Conservation (phyloP, 345 rosid genomes). For the Pugionium dolabratum region DNA sequence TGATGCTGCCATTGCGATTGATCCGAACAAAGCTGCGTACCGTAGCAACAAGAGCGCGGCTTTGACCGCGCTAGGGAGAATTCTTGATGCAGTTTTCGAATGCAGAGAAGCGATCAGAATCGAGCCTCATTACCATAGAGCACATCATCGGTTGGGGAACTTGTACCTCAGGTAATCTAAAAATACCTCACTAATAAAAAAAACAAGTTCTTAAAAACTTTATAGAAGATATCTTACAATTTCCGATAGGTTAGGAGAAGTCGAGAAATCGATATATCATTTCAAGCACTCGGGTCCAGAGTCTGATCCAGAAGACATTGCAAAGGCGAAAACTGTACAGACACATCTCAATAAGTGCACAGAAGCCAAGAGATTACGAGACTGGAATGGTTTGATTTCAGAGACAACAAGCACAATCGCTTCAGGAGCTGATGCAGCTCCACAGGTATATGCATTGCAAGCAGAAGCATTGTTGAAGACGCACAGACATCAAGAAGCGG, state of each 20-base stretch:
- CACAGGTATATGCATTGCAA: conserved; percentile 85
- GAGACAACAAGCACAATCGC: conserved; percentile 59
- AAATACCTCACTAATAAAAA: not conserved
- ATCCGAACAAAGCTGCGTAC: conserved; percentile 82
- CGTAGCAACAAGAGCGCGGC: conserved; percentile 96
- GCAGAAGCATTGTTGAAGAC: conserved; percentile 85
- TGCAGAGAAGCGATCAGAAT: conserved; percentile 89
- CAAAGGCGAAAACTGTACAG: conserved; percentile 65
- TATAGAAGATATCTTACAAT: not conserved
- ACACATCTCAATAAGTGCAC: conserved; percentile 62
- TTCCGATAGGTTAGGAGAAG: conserved; percentile 72
- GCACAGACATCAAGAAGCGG: conserved; percentile 78
- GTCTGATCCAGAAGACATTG: conserved; percentile 69
- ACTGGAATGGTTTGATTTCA: conserved; percentile 66
- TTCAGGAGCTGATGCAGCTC: conserved; percentile 86
- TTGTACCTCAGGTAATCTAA: conserved; percentile 67
- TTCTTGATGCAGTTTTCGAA: conserved; percentile 87
- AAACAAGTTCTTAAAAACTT: no score
- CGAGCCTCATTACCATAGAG: conserved; percentile 84
- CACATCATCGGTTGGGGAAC: conserved; percentile 89
- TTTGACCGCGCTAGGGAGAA: conserved; percentile 74
- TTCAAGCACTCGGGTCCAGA: conserved; percentile 86
- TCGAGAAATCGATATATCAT: conserved; percentile 80
- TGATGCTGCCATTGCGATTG: conserved; percentile 91
- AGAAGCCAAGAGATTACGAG: conserved; percentile 63